These are phyloP conservation scores for Pythium folliculosum DNA, from an alignment of 352 stramenopile species.

Conservation along the genomic window DNA sequence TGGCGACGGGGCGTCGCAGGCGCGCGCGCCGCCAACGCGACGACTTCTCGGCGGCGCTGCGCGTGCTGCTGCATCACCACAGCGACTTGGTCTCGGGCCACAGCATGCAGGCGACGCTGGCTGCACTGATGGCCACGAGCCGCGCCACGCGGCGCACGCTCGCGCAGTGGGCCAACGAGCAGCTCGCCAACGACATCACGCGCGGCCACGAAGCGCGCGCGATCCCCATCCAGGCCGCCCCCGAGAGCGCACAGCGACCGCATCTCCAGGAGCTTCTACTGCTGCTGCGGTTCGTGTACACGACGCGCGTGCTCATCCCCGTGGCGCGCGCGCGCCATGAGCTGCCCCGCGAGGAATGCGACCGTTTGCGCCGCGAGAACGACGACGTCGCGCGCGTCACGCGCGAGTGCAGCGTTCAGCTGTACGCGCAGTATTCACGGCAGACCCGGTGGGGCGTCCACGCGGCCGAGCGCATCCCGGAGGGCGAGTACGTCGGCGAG, in stretches of 20 bases:
- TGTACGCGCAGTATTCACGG: constrained; percentile 33
- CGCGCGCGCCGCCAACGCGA: background rate
- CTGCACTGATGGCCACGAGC: constrained; percentile 9
- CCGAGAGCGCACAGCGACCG: background rate
- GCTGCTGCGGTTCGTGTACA: constrained; percentile 37
- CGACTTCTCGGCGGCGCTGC: constrained; percentile 1
- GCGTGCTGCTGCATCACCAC: constrained; percentile 8
- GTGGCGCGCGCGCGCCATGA: constrained; percentile 23
- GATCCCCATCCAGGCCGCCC: background rate
- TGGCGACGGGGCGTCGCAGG: background rate
- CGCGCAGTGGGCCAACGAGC: background rate
- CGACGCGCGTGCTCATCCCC: constrained; percentile 32
- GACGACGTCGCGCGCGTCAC: constrained; percentile 31
- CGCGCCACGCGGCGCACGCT: constrained; percentile 1
- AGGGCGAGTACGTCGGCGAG: constrained; percentile 48
- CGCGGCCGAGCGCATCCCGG: constrained; percentile 34
- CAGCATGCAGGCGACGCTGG: background rate
- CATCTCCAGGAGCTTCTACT: constrained; percentile 4
- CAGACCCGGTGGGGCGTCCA: constrained; percentile 54
- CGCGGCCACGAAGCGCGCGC: constrained; percentile 15
- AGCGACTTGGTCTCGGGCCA: constrained; percentile 23
- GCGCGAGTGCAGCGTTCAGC: constrained; percentile 29
- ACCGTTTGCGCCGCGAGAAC: constrained; percentile 24
- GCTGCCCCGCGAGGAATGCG: constrained; percentile 27
- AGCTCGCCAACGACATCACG: constrained; percentile 18